Evolutionary conservation across 371 early-diverging fungal species (phyloP), one percentile per base, ranked within the genome.

Genomic region (Mucor indicus): DNA sequence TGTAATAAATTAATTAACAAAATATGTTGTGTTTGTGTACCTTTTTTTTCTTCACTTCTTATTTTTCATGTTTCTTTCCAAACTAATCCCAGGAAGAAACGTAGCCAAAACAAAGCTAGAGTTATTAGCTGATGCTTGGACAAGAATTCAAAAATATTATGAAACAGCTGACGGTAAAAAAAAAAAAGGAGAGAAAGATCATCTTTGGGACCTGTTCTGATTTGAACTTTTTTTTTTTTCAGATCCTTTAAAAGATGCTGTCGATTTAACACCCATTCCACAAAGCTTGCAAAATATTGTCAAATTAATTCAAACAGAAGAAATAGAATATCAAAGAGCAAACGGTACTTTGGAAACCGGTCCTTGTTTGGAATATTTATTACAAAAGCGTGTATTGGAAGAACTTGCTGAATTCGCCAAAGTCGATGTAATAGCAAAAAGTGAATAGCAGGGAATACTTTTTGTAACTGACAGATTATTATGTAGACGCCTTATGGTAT

Each of bases 221-320:
- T 27, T 27, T 37, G 27, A 12, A n/a, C 10, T 13, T 27, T 27
- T 32, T 33, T 33, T 27, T 22, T 40, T 33, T 33, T 11, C 38
- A 66, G 75, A 75, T 67, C 69, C 75, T 9, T 51, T 75, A 12
- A 75, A 69, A 56, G 75, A 75, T 64, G 75, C 75, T 17, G 69
- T 75, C 23, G 75, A 75, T 49, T 33, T 67, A 9, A 75, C 75
- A 10, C 75, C 75, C 12, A 75, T 75, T 46, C 75, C 75, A 13
- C 46, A 49, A 15, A 63, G 69, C 25, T 48, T 75, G 29, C 72
- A 70, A 21, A 71, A 69, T 24, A 75, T 75, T 40, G 66, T 75
- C 23, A 70, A 75, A 21, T 48, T 75, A 10, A 71, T 75, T 37
- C 75, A 75, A 47, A 66, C 72, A 20, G 75, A 75, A 44, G 75